phyloP scores from a whole-genome alignment of 495 filamentous ascomycete genomes.

The Talaromyces ruber region DNA sequence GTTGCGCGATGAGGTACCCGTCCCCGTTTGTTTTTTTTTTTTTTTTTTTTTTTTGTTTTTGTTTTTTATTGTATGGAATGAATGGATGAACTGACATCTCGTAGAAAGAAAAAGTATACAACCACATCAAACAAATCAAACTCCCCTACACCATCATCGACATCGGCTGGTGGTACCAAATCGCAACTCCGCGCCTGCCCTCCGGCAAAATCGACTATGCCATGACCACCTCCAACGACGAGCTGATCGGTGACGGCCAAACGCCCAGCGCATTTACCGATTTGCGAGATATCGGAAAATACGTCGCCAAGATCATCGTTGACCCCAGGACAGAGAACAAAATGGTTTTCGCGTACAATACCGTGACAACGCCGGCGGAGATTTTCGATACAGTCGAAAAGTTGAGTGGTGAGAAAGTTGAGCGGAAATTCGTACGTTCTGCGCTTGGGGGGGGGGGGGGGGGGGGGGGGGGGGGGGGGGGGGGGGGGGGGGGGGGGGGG shows the following conservation, averaged over 20 bases:
- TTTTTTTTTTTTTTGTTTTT: no score
- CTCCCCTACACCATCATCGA: conserved; percentile 56
- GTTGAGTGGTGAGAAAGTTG: conserved; percentile 44
- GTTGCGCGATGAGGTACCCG: conserved; percentile 35
- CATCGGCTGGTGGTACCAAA: conserved; percentile 53
- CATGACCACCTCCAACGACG: conserved; percentile 32
- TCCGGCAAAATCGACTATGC: conserved; percentile 47
- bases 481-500: no score
- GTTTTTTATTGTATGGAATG: no score
- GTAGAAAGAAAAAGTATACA: conserved; percentile 48
- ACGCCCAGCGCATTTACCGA: conserved; percentile 40
- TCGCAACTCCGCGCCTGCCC: conserved; percentile 39
- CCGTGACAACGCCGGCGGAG: conserved; percentile 39
- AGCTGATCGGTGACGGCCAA: conserved; percentile 44
- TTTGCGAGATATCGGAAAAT: conserved; percentile 46
- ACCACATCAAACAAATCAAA: conserved; percentile 41
- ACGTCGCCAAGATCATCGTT: conserved; percentile 44
- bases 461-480: no score
- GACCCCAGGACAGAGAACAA: conserved; percentile 52
- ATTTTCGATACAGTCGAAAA: conserved; percentile 42
- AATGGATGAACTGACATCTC: background rate
- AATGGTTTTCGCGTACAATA: conserved; percentile 45
- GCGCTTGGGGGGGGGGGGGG: background rate
- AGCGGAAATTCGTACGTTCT: conserved; percentile 39
- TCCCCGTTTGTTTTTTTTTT: background rate